Conservation (phyloP, 192 early-diverging fungal genomes). For the Mortierella antarctica region DNA sequence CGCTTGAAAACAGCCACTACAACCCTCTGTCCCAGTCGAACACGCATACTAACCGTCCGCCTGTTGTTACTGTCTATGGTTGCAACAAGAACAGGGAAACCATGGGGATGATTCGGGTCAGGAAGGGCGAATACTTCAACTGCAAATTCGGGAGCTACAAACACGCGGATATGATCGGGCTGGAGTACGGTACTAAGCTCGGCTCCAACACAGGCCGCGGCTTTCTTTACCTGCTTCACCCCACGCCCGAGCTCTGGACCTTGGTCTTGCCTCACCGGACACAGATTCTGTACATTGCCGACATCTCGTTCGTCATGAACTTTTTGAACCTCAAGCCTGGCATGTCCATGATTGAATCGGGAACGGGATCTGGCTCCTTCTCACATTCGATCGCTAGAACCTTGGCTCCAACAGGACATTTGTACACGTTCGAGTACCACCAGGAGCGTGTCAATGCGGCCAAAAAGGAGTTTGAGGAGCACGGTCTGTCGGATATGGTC, state of each 20-base stretch:
- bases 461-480: conserved; percentile 81
- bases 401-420: conserved; percentile 84
- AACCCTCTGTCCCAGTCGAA: conserved; percentile 33
- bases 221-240: conserved; percentile 87
- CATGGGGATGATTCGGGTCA: conserved; percentile 73
- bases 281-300: conserved; percentile 95
- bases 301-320: conserved; percentile 91
- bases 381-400: conserved; percentile 94
- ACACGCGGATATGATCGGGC: conserved; percentile 89
- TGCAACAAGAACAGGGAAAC: conserved; percentile 71
- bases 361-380: conserved; percentile 97
- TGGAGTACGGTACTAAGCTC: conserved; percentile 85
- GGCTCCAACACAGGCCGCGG: conserved; percentile 71
- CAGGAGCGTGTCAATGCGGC: conserved; percentile 76
- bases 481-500: conserved; percentile 77
- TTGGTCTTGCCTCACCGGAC: conserved; percentile 92
- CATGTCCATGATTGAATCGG: conserved; percentile 86
- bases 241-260: conserved; percentile 98
- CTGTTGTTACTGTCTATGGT: not conserved
- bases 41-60: not conserved
- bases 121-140: conserved; percentile 69
- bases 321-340: conserved; percentile 90
- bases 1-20: conserved; percentile 55
- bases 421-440: conserved; percentile 98
- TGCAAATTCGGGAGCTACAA: conserved; percentile 86